Conservation (phyloP, 768 basidiomycete species). For the Amanita rubescens region DNA sequence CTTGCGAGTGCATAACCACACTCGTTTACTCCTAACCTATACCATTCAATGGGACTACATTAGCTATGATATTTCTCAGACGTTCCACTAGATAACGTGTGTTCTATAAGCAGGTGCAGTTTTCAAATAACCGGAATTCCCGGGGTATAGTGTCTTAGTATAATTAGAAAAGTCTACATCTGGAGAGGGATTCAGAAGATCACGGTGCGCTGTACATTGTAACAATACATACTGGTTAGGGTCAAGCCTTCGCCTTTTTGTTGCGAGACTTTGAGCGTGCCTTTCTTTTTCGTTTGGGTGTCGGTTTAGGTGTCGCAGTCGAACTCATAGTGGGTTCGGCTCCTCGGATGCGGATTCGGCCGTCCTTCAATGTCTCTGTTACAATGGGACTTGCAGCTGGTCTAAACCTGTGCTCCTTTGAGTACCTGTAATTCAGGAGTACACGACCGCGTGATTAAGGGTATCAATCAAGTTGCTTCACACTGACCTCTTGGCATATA, state of each 20-base stretch:
- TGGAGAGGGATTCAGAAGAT: background rate
- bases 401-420: slow-evolving; percentile 72
- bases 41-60: too few relatives aligned
- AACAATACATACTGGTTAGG: background rate
- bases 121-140: too few relatives aligned
- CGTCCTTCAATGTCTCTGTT: slow-evolving; percentile 69
- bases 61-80: too few relatives aligned
- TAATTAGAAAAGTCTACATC: too few relatives aligned
- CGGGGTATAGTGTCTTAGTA: too few relatives aligned
- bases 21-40: too few relatives aligned
- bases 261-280: slow-evolving; percentile 1
- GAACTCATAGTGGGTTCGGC: slow-evolving; percentile 45
- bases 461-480: background rate
- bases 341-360: slow-evolving; percentile 61
- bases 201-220: background rate
- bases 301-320: slow-evolving; percentile 14
- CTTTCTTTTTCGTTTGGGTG: slow-evolving; percentile 16
- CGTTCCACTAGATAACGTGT: too few relatives aligned
- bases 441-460: background rate
- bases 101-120: too few relatives aligned
- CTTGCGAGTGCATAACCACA: too few relatives aligned
- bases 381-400: slow-evolving; percentile 83
- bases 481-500: slow-evolving; percentile 3
- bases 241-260: background rate
- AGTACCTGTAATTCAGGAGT: slow-evolving; percentile 48